Conservation (phyloP, 768 basidiomycete genomes). For the Mycena indigotica region DNA sequence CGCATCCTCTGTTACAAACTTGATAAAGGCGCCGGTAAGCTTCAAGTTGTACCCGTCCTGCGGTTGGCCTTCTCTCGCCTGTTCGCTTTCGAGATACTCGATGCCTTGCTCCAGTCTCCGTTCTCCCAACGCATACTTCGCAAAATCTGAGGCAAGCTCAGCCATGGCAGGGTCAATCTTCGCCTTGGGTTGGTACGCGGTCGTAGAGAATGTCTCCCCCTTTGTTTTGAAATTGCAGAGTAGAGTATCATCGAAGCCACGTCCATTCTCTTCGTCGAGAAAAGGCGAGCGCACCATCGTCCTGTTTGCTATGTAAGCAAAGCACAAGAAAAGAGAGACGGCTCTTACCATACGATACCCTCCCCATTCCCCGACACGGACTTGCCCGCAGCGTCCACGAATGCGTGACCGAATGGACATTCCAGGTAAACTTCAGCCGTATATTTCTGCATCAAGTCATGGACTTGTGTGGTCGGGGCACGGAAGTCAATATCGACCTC, state of each 20-base stretch:
- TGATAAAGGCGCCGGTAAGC: slow-evolving; percentile 23
- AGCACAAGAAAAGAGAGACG: not conserved
- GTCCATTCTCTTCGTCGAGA: slow-evolving; percentile 9
- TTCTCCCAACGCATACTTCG: slow-evolving; percentile 20
- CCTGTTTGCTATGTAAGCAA: not conserved
- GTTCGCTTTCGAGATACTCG: slow-evolving; percentile 25
- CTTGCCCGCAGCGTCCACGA: slow-evolving; percentile 15
- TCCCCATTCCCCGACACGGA: slow-evolving; percentile 20
- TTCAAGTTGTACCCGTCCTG: slow-evolving; percentile 10
- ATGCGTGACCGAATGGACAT: slow-evolving; percentile 23
- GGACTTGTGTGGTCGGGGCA: not conserved
- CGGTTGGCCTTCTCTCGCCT: slow-evolving; percentile 11
- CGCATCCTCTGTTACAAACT: slow-evolving; percentile 24
- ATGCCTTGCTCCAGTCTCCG: slow-evolving; percentile 25
- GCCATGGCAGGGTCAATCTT: not conserved
- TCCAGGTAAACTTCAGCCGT: slow-evolving; percentile 21
- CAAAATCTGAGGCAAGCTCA: slow-evolving; percentile 11
- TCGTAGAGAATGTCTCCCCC: slow-evolving; percentile 18
- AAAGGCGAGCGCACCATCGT: slow-evolving; percentile 21
- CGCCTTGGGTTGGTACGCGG: slow-evolving; percentile 10
- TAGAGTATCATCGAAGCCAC: slow-evolving; percentile 13
- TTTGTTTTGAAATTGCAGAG: slow-evolving; percentile 28
- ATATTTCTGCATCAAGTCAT: slow-evolving; percentile 19
- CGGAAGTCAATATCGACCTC: slow-evolving; percentile 22
- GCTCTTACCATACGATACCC: slow-evolving; percentile 22